These are phyloP conservation scores for Pestalotiopsis sp. DNA, from an alignment of 2,329 filamentous ascomycete species.

Conservation along the genomic window DNA sequence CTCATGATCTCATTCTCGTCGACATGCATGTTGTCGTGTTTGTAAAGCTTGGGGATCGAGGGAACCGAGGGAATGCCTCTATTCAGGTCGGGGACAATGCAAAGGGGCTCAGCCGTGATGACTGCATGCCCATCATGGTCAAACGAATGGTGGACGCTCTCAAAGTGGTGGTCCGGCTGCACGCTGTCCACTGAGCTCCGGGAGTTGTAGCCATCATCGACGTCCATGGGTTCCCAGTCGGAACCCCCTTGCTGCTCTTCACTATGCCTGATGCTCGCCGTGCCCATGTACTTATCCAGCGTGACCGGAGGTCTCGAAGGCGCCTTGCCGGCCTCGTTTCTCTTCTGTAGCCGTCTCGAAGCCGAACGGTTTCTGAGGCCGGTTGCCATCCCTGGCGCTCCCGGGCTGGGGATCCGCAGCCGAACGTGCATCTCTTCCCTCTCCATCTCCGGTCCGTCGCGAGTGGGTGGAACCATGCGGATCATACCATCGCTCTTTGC, in stretches of 20 bases:
- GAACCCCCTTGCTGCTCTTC: neutral
- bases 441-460: neutral
- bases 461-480: slow-evolving; percentile 12
- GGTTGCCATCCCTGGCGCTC: slow-evolving; percentile 1
- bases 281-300: neutral
- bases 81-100: slow-evolving; percentile 48
- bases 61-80: slow-evolving; percentile 49
- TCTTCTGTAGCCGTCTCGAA: slow-evolving; percentile 6
- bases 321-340: neutral
- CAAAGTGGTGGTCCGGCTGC: neutral
- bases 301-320: slow-evolving; percentile 10
- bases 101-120: slow-evolving; percentile 30
- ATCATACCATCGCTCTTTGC: slow-evolving; percentile 24
- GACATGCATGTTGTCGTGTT: neutral
- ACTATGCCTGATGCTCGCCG: neutral
- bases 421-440: slow-evolving; percentile 1
- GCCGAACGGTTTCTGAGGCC: neutral
- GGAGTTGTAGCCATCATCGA: slow-evolving; percentile 6
- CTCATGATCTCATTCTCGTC: slow-evolving; percentile 8
- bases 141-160: neutral
- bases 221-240: slow-evolving; percentile 11
- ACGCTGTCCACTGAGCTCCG: neutral
- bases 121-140: neutral
- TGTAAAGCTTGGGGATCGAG: slow-evolving; percentile 45
- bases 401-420: slow-evolving; percentile 13